Conservation (phyloP, 495 filamentous ascomycete species). For the Filosporella fistucella region DNA sequence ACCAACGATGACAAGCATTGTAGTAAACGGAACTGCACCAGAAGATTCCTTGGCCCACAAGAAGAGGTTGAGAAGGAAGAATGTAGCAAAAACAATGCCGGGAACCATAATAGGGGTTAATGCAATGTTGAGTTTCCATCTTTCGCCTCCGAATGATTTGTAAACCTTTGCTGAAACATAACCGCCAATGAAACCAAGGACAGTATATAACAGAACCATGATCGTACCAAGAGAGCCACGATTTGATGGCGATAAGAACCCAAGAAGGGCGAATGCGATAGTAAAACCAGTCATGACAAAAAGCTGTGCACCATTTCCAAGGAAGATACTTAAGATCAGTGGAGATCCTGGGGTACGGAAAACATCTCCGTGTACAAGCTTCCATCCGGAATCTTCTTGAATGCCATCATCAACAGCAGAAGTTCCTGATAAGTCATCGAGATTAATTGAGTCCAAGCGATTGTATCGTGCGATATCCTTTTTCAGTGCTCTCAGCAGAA, state of each 20-base stretch:
- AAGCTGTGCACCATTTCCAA: constrained; percentile 91
- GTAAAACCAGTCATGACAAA: constrained; percentile 97
- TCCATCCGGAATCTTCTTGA: constrained; percentile 98
- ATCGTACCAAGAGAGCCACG: constrained; percentile 89
- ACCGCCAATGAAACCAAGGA: constrained; percentile 90
- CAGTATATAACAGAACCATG: constrained; percentile 85
- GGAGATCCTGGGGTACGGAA: constrained; percentile 84
- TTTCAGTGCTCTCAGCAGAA: constrained; percentile 77
- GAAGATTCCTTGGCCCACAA: constrained; percentile 87
- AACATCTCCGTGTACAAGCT: constrained; percentile 95
- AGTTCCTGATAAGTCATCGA: constrained; percentile 78
- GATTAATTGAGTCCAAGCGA: constrained; percentile 76
- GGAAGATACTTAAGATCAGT: constrained; percentile 77
- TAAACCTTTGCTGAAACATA: constrained; percentile 87
- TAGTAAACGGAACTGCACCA: constrained; percentile 92
- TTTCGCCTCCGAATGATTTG: constrained; percentile 85
- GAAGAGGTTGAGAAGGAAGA: constrained; percentile 95
- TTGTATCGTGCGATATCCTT: constrained; percentile 98
- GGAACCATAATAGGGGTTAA: constrained; percentile 85
- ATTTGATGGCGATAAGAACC: constrained; percentile 91
- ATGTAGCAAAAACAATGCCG: constrained; percentile 77
- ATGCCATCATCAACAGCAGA: constrained; percentile 82
- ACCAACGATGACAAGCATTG: constrained; percentile 86
- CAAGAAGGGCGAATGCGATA: constrained; percentile 87
- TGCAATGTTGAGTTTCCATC: constrained; percentile 90